Evolutionary conservation across 1,284 basidiomycete genomes (phyloP).

Genomic region (Cutaneotrichosporon dermatis): DNA sequence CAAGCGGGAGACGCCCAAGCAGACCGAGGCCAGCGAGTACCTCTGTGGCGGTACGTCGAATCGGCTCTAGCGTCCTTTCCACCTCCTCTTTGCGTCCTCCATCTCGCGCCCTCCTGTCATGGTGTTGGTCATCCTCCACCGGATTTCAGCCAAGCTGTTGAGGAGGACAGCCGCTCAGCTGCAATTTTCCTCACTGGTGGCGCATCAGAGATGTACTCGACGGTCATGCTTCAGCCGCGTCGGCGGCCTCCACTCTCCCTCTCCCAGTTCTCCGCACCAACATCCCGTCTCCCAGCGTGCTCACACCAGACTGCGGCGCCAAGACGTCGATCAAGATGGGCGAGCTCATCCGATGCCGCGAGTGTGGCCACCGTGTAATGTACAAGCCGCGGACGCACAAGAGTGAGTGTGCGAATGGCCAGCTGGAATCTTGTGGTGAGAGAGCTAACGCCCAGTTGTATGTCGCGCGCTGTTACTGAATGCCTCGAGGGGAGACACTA

Average conservation of each 20-base stretch:
- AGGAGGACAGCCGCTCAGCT: too few relatives aligned
- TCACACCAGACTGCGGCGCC: conserved; percentile 74
- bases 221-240: too few relatives aligned
- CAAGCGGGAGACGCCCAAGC: conserved; percentile 29
- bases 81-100: background rate
- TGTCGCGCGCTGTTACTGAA: background rate
- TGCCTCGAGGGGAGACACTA: background rate
- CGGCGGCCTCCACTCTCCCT: too few relatives aligned
- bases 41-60: conserved; percentile 74
- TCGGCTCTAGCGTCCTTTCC: too few relatives aligned
- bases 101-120: background rate
- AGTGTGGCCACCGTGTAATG: conserved; percentile 98
- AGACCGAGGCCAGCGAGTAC: conserved; percentile 69
- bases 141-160: too few relatives aligned
- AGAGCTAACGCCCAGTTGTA: conserved; percentile 7
- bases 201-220: too few relatives aligned
- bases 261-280: background rate
- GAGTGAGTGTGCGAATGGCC: conserved; percentile 60
- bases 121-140: too few relatives aligned
- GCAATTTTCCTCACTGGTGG: too few relatives aligned
- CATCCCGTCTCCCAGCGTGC: background rate
- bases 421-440: background rate
- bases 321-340: conserved; percentile 89
- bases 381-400: conserved; percentile 95
- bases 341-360: conserved; percentile 92